These are phyloP conservation scores for Chrysoporthe deuterocubensis DNA, from an alignment of 2,329 filamentous ascomycete species.

Conservation along the genomic window DNA sequence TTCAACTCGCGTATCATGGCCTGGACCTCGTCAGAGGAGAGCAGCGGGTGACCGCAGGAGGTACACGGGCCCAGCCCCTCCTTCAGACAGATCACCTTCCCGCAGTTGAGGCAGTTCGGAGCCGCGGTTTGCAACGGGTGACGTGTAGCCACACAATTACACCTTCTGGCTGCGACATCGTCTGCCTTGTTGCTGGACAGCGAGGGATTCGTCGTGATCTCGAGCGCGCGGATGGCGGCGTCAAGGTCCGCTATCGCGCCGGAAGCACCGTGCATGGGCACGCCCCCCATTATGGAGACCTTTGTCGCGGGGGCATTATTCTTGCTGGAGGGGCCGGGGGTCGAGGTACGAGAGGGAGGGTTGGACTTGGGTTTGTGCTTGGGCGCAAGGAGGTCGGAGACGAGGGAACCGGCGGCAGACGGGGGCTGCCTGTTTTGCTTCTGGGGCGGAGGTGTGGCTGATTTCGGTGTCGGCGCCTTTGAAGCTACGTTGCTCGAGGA, in stretches of 20 bases:
- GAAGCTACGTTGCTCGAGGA: conserved; percentile 43
- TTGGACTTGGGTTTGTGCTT: conserved; percentile 60
- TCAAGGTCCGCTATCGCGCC: conserved; percentile 72
- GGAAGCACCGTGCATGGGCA: conserved; percentile 80
- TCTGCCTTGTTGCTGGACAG: conserved; percentile 47
- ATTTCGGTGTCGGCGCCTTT: conserved; percentile 53
- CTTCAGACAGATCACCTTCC: conserved; percentile 93
- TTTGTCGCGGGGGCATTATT: conserved; percentile 58
- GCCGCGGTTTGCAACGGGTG: conserved; percentile 90
- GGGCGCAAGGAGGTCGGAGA: conserved; percentile 68
- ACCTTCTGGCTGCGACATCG: conserved; percentile 66
- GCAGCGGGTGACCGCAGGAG: conserved; percentile 77
- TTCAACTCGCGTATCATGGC: conserved; percentile 83
- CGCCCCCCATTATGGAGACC: conserved; percentile 74
- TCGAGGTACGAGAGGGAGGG: conserved; percentile 56
- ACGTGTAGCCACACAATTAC: conserved; percentile 84
- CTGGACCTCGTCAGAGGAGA: conserved; percentile 75
- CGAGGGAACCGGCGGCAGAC: conserved; percentile 76
- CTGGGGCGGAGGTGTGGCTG: conserved; percentile 51
- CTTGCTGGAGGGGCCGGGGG: conserved; percentile 51
- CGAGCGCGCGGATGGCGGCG: conserved; percentile 84
- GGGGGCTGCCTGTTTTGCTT: conserved; percentile 56
- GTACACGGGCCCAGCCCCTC: conserved; percentile 95
- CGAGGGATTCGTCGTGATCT: conserved; percentile 88
- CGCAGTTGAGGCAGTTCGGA: conserved; percentile 89